Base-by-base conservation (phyloP, 2,329 filamentous ascomycete genomes). In the Aspergillus hortae region DNA sequence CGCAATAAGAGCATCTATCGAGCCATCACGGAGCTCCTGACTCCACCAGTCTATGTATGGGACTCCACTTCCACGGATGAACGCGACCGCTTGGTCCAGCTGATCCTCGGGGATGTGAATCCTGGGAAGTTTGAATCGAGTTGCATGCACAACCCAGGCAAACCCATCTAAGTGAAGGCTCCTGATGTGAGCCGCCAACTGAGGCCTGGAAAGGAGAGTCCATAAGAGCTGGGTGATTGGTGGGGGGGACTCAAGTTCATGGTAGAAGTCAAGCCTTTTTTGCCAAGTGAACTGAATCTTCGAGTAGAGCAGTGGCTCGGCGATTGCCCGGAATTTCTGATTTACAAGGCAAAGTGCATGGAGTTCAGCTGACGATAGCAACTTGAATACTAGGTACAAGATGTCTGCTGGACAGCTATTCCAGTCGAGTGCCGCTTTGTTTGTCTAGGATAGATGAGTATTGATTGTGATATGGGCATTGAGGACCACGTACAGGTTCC, bases 231-330 rank as follows among this genome's bases (percentile, higher is more conserved):
- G 23, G 5, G 23, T 23, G 23, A 23, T 23, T 6, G 23, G 23
- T 6, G 23, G 23, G 5, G 23, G 23, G 5, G 23, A 1, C 23
- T 23, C 23, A 6, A 23, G 23, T 4, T 23, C 21, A 23, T 4
- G 17, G 23, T 7, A 9, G 27, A 10, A 30, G 15, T 21, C 14
- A 9, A 41, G 23, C 44, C 38, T 6, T 6, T 48, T 40, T 30
- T 14, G 23, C 56, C 55, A 62, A 10, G 30, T 56, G 40, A 44
- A 59, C n/a, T 55, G 33, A 46, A 64, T 52, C 10, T 52, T 48
- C 12, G 57, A 44, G 51, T 64, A 61, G 38, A 64, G 55, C 1
- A 56, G 44, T 33, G 52, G 57, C 52, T 59, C 61, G 17, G 56
- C 48, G 14, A 57, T 17, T 23, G 48, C 4, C 30, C 46, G 49